Base-by-base conservation (phyloP, 805 yeast species). In the Cyberlindnera lachancei region DNA sequence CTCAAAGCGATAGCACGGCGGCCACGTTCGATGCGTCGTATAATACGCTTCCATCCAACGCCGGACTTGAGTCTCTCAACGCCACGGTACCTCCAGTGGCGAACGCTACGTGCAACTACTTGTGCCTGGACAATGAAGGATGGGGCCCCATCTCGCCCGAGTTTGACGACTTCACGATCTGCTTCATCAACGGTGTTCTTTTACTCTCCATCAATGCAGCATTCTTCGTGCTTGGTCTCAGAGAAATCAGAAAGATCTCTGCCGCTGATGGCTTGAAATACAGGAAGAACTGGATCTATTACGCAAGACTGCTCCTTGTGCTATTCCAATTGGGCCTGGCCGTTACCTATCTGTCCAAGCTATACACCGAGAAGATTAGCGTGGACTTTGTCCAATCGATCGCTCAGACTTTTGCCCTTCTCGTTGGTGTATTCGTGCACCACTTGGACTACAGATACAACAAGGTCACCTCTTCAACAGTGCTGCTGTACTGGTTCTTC, bases 401-500 rank as follows among this genome's bases (percentile, higher is more conserved):
- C 15, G 25, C 61, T 12, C 55, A 67, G 29, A 38, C 64, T 0
- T 37, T 59, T 3, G 73, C 77, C 1, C 52, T 73, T 11, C 30
- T 66, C 3, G 69, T 81, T 5, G 81, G 75, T 0, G 52, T 70
- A 13, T 56, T 61, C 4, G 56, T 86, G 22, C 80, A 85, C 36
- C 81, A 75, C 56, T 52, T 81, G 37, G 96, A 90, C 53, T 79
- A 75, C 48, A 72, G 68, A 55, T 75, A 82, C 52, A 52, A 76
- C 9, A 66, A 59, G 26, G 70, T 83, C 15, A 75, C 96, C 2
- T 73, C 69, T 44, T 79, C 90, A 2, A 63, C 73, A 0, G 58
- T 87, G 29, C 67, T 90, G 24, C 65, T 79, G 41, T 90, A 73
- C 57, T 90, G 95, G 95, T 59, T 81, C 29, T 63, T 76, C 36